Evolutionary conservation across 129 eudicot genomes (phyloP).

Genomic region (Pulicaria dysenterica): DNA sequence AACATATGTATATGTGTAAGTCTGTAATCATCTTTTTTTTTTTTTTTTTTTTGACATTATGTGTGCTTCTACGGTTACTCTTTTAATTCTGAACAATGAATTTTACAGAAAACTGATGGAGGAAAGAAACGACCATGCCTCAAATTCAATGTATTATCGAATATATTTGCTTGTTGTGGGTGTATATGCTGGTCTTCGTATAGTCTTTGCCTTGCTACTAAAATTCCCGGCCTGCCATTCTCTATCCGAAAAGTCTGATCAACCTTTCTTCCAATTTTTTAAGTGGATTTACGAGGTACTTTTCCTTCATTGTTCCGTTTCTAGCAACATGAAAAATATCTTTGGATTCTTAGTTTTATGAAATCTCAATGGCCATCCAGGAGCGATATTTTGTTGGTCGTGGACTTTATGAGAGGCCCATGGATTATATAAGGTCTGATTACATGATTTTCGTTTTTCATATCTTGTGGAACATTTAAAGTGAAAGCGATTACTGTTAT

Average conservation of each 20-base stretch:
- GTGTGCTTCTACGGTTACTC: slow-evolving; percentile 13
- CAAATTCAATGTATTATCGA: slow-evolving; percentile 69
- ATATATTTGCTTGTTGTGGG: slow-evolving; percentile 85
- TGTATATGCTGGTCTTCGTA: slow-evolving; percentile 77
- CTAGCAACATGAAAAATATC: slow-evolving; percentile 13
- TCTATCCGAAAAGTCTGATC: slow-evolving; percentile 82
- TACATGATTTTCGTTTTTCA: background rate
- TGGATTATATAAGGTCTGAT: slow-evolving; percentile 83
- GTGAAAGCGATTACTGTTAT: slow-evolving; percentile 6
- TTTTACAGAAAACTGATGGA: slow-evolving; percentile 75
- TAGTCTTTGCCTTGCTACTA: slow-evolving; percentile 64
- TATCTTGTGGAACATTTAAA: background rate
- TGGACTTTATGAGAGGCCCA: slow-evolving; percentile 86
- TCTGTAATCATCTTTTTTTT: slow-evolving; percentile 20
- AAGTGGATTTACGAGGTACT: slow-evolving; percentile 97
- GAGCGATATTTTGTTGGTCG: slow-evolving; percentile 98
- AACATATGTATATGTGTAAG: slow-evolving; percentile 82
- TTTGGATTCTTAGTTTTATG: slow-evolving; percentile 20
- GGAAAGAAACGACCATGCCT: slow-evolving; percentile 51
- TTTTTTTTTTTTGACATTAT: background rate
- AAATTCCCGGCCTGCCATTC: slow-evolving; percentile 83
- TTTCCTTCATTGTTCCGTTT: slow-evolving; percentile 11
- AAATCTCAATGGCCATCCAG: slow-evolving; percentile 75
- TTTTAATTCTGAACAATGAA: slow-evolving; percentile 12
- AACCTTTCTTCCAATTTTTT: slow-evolving; percentile 85